phyloP scores from a whole-genome alignment of 345 rosid species.

The Turnera subulata region DNA sequence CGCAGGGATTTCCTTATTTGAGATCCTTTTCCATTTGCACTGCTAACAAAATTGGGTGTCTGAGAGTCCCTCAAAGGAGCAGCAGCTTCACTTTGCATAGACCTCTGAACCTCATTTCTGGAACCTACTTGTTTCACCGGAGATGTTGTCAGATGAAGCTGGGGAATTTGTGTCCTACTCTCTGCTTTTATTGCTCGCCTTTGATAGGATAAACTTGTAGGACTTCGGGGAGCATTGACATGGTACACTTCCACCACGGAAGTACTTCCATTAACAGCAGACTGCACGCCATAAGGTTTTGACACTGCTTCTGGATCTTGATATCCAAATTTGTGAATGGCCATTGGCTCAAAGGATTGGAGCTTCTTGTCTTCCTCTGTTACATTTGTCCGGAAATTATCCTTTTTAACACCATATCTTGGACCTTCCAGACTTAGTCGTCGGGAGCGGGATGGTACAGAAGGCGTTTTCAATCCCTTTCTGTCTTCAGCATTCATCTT shows the following conservation, averaged over 20 bases:
- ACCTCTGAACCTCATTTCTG: constrained; percentile 39
- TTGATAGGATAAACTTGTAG: constrained; percentile 32
- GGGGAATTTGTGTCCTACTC: constrained; percentile 43
- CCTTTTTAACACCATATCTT: constrained; percentile 32
- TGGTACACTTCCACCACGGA: constrained; percentile 23
- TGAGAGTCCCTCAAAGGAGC: constrained; percentile 43
- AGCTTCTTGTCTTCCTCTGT: constrained; percentile 18
- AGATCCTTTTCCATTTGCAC: constrained; percentile 55
- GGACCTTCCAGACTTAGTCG: constrained; percentile 71
- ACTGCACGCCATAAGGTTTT: constrained; percentile 17
- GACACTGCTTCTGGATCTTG: constrained; percentile 34
- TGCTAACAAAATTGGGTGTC: constrained; percentile 8
- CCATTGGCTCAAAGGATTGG: constrained; percentile 18
- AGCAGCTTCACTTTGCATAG: constrained; percentile 27
- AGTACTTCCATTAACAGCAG: constrained; percentile 25
- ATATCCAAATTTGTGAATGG: constrained; percentile 25
- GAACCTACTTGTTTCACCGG: constrained; percentile 43
- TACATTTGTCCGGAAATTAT: constrained; percentile 23
- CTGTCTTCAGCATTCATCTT: constrained; percentile 36
- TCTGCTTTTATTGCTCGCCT: constrained; percentile 34
- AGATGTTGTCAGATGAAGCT: constrained; percentile 51
- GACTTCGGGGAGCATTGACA: constrained; percentile 48
- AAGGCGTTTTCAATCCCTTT: constrained; percentile 48
- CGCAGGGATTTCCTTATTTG: constrained; percentile 79
- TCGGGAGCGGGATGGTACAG: constrained; percentile 38